Conservation (phyloP, 352 stramenopile genomes). For the Phytophthora sp. region DNA sequence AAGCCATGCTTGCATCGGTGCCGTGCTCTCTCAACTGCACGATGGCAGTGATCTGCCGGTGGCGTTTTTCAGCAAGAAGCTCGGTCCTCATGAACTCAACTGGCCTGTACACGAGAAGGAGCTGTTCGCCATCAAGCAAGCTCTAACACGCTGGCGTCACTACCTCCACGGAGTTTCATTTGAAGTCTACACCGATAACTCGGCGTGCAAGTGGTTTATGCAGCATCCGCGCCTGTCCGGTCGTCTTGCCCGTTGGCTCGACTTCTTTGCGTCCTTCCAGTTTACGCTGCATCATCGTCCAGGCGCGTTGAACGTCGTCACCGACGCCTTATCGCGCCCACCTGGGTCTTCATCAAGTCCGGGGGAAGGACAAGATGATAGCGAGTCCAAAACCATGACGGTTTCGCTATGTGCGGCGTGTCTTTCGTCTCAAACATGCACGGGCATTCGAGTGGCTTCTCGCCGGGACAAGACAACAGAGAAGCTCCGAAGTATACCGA, state of each 20-base stretch:
- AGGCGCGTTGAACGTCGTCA: not conserved
- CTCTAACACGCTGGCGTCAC: not conserved
- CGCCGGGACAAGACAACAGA: not conserved
- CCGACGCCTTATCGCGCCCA: not conserved
- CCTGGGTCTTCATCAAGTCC: not conserved
- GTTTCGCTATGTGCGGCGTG: not conserved
- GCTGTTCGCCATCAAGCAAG: not conserved
- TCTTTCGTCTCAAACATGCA: not conserved
- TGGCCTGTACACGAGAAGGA: conserved; percentile 5
- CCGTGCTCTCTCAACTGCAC: not conserved
- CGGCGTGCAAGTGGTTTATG: not conserved
- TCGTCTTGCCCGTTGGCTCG: not conserved
- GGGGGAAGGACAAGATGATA: not conserved
- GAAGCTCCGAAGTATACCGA: not conserved
- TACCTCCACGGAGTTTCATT: not conserved
- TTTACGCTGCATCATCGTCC: not conserved
- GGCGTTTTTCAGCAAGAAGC: conserved; percentile 1
- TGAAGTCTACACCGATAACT: not conserved
- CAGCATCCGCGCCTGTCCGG: not conserved
- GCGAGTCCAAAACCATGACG: too few species aligned
- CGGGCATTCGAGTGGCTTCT: not conserved
- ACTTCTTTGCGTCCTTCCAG: not conserved
- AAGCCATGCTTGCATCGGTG: not conserved
- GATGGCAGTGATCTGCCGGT: conserved; percentile 3
- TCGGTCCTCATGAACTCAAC: not conserved